Evolutionary conservation across 2,329 filamentous ascomycete genomes (phyloP), one percentile per base, ranked within the genome.

Genomic region (Colletotrichum lini): DNA sequence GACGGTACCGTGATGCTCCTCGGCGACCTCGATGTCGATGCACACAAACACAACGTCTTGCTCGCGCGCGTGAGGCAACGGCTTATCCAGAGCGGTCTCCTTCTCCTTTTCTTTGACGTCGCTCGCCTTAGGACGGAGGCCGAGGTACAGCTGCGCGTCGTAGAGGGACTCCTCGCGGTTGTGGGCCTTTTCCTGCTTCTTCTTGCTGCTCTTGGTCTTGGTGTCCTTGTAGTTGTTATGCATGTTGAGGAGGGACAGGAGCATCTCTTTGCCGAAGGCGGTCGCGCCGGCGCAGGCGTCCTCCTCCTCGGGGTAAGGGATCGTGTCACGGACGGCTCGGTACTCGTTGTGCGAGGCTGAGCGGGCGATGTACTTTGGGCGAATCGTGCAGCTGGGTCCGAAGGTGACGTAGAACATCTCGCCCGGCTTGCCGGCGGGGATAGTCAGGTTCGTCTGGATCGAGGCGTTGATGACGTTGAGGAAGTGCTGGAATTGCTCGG

Each of bases 11-110:
- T 90, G 88, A 54, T 89, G 84, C 26, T 83, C 82, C 79, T 99
- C 96, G 69, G 91, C 94, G 1, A 92, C 91, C 80, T 99, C 96
- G 42, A 96, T 84, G 76, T 99, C 96, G 54, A 98, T 85, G 73
- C 89, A 90, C 70, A 98, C 85, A 75, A 98, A 92, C 9, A 97
- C 86, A 1, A 63, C 64, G 4, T 73, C 58, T 47, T 54, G 54
- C 10, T 72, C 57, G 10, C 45, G 30, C 15, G 16, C 23, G 35
- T 72, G 53, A 3, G 67, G 73, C 2, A 64, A 40, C 18, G 56
- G 15, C 23, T 69, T 21, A 4, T 70, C 52, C 38, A 61, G 18
- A 21, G 60, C 52, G 13, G 70, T 9, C 64, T 67, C 53, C 62
- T 38, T 61, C n/a, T 35, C 54, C 49, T 73, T 57, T 8, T 26